phyloP scores from a whole-genome alignment of 345 rosid genomes.

The Camelina hispida region DNA sequence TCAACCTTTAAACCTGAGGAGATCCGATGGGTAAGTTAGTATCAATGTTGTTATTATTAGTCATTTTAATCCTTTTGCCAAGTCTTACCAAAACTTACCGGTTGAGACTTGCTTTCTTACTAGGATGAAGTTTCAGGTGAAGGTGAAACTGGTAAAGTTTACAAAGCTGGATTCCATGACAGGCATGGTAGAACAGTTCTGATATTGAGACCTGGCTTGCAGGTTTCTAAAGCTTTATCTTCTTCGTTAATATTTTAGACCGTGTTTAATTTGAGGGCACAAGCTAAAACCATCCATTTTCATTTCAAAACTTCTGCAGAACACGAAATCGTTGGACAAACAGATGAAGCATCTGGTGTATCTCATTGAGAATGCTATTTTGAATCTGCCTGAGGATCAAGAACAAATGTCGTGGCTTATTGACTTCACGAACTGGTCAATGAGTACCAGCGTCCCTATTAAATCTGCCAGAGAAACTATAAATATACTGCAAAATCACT shows the following conservation, averaged over 20 bases:
- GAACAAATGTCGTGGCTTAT: constrained; percentile 95
- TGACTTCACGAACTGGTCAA: constrained; percentile 90
- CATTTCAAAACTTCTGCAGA: constrained; percentile 54
- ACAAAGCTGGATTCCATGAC: constrained; percentile 86
- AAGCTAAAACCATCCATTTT: not conserved
- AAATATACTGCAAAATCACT: constrained; percentile 80
- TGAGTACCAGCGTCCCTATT: constrained; percentile 70
- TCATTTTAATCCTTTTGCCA: not conserved
- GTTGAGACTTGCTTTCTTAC: constrained; percentile 11
- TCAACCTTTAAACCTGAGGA: constrained; percentile 82
- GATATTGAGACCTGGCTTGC: constrained; percentile 86
- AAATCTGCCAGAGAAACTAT: constrained; percentile 80
- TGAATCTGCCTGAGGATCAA: constrained; percentile 89
- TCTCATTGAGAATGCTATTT: constrained; percentile 86
- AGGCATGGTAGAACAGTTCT: constrained; percentile 83
- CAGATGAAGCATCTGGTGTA: constrained; percentile 85
- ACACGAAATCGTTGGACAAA: constrained; percentile 68
- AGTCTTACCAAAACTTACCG: not conserved
- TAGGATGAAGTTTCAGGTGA: constrained; percentile 80
- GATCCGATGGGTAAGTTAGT: constrained; percentile 71
- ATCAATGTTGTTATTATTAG: too few species aligned
- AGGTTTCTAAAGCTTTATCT: constrained; percentile 49
- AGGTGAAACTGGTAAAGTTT: constrained; percentile 93
- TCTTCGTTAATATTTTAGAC: not conserved
- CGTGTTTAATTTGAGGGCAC: constrained; percentile 11